Percentiles rank a stretch among this genome's conserved stretches.
Evolutionary conservation across 352 stramenopile genomes (phyloP).

Genomic region (Thalassiosira mediterranea): DNA sequence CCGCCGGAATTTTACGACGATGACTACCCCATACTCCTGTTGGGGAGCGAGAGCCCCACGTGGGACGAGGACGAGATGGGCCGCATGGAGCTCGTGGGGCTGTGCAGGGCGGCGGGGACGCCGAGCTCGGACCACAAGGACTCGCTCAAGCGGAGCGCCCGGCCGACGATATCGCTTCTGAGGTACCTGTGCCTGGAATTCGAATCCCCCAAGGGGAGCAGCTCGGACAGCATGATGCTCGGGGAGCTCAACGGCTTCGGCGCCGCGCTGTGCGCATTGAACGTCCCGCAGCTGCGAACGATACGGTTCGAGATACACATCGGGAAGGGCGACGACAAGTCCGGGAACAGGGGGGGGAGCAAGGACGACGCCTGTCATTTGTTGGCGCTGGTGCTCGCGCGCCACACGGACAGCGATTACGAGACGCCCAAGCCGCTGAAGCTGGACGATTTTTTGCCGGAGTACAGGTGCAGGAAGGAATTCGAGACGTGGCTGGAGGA

Average conservation of each 20-base stretch:
- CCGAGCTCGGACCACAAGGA: conserved; percentile 69
- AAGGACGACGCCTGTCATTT: conserved; percentile 78
- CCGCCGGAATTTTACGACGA: conserved; percentile 83
- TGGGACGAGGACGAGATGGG: conserved; percentile 68
- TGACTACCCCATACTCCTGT: conserved; percentile 72
- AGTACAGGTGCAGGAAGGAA: conserved; percentile 43
- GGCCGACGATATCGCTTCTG: conserved; percentile 71
- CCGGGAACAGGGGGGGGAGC: conserved; percentile 53
- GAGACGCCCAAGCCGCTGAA: conserved; percentile 63
- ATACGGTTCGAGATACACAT: conserved; percentile 72
- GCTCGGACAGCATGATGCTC: conserved; percentile 17
- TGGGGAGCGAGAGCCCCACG: conserved; percentile 65
- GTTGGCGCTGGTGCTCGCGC: conserved; percentile 67
- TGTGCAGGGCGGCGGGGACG: conserved; percentile 70
- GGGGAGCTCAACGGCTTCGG: conserved; percentile 71
- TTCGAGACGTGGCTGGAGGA: conserved; percentile 74
- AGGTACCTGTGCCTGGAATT: conserved; percentile 69
- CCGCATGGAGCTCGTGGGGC: conserved; percentile 51
- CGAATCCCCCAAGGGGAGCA: conserved; percentile 22
- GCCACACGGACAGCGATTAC: conserved; percentile 70
- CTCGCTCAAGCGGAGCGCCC: conserved; percentile 69
- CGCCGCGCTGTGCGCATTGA: conserved; percentile 63
- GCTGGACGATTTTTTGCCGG: conserved; percentile 64
- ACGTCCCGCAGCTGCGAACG: conserved; percentile 59
- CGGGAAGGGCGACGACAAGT: conserved; percentile 37